Conservation (phyloP, 1,284 basidiomycete species). For the Limonomyces culmigenus region DNA sequence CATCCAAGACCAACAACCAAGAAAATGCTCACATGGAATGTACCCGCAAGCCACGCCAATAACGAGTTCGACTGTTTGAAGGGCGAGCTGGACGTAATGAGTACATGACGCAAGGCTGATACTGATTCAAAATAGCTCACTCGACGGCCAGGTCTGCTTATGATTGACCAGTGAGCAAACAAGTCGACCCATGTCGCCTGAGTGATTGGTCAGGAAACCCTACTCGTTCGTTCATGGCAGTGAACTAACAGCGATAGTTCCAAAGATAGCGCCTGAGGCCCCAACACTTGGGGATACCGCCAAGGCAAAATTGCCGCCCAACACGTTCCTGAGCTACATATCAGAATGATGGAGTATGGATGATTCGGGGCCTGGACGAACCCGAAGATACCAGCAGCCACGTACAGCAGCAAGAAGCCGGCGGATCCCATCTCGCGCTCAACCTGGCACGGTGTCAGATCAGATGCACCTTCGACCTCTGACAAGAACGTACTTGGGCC, state of each 20-base stretch:
- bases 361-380: conserved; percentile 14
- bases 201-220: conserved; percentile 2
- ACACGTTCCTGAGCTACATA: conserved; percentile 40
- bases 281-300: conserved; percentile 88
- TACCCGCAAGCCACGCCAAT: conserved; percentile 80
- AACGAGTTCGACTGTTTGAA: conserved; percentile 72
- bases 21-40: conserved; percentile 43
- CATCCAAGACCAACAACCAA: conserved; percentile 3
- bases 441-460: conserved; percentile 27
- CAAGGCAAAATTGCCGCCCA: conserved; percentile 85
- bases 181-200: conserved; percentile 77
- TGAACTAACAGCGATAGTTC: conserved; percentile 60
- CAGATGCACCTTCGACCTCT: background rate
- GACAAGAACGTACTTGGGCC: conserved; percentile 39
- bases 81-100: conserved; percentile 33
- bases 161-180: conserved; percentile 85
- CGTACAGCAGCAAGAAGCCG: conserved; percentile 71
- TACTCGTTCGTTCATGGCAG: background rate
- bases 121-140: conserved; percentile 18
- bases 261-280: conserved; percentile 88
- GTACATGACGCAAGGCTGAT: conserved; percentile 1
- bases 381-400: conserved; percentile 85
- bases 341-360: background rate
- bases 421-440: conserved; percentile 77
- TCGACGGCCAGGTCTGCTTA: conserved; percentile 60